Evolutionary conservation across 768 basidiomycete species (phyloP).

Genomic region (Mycena floridula): DNA sequence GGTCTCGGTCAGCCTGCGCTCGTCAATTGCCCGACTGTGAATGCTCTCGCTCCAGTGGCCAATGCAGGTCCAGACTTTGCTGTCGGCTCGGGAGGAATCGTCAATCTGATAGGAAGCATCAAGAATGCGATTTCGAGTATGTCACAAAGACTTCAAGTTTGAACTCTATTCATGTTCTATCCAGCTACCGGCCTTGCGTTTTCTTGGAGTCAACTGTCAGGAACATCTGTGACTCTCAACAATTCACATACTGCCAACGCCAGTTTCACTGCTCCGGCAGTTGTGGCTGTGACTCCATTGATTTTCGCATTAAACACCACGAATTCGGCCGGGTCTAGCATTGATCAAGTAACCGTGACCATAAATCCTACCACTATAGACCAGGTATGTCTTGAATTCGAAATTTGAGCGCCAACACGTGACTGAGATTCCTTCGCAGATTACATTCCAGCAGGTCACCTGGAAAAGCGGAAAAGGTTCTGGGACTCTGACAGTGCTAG

Average conservation of each 20-base stretch:
- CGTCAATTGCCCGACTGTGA: constrained; percentile 6
- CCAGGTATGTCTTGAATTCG: not conserved
- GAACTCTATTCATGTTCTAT: constrained; percentile 13
- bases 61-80: not conserved
- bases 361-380: constrained; percentile 10
- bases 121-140: constrained; percentile 1
- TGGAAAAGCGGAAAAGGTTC: constrained; percentile 14
- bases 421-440: not conserved
- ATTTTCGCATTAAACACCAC: constrained; percentile 4
- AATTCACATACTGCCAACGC: not conserved
- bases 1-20: not conserved
- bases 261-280: constrained; percentile 7
- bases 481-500: constrained; percentile 11
- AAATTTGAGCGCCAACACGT: too few species aligned
- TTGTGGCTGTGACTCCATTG: constrained; percentile 2
- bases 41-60: constrained; percentile 9
- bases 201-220: not conserved
- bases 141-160: constrained; percentile 10
- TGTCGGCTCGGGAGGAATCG: not conserved
- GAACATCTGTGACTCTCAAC: constrained; percentile 5
- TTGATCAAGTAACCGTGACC: constrained; percentile 6
- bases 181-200: not conserved
- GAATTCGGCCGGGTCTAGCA: constrained; percentile 3
- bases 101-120: not conserved
- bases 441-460: constrained; percentile 10